Percentiles rank a stretch among this genome's conserved stretches.
phyloP scores from a whole-genome alignment of 305 asterid genomes.

The Solanum hybrid region DNA sequence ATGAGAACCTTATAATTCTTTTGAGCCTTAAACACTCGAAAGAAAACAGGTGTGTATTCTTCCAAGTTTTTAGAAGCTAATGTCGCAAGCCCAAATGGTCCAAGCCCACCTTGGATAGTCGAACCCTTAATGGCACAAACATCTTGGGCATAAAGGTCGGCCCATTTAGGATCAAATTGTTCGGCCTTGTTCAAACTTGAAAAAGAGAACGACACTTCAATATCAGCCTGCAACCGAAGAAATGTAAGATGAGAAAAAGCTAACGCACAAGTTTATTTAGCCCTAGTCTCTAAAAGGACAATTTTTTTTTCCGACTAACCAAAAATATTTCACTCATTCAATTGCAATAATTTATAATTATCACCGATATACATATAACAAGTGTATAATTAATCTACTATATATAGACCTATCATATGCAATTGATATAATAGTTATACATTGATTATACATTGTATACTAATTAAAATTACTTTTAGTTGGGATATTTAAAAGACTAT shows the following conservation, averaged over 20 bases:
- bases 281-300: background rate
- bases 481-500: background rate
- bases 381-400: background rate
- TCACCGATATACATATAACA: background rate
- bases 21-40: conserved; percentile 21
- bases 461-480: background rate
- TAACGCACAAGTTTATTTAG: background rate
- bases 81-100: conserved; percentile 37
- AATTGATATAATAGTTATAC: background rate
- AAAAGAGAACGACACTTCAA: conserved; percentile 36
- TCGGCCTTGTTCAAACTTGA: conserved; percentile 27
- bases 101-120: conserved; percentile 29
- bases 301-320: background rate
- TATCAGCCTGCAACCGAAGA: conserved; percentile 15
- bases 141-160: conserved; percentile 20
- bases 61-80: conserved; percentile 26
- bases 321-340: background rate
- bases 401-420: background rate
- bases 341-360: background rate
- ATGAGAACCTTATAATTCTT: conserved; percentile 22
- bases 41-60: conserved; percentile 36
- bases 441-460: background rate
- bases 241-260: background rate
- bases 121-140: conserved; percentile 24
- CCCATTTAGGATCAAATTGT: conserved; percentile 28